Conservation (phyloP, 1,284 basidiomycete genomes). For the Austropuccinia psidii region DNA sequence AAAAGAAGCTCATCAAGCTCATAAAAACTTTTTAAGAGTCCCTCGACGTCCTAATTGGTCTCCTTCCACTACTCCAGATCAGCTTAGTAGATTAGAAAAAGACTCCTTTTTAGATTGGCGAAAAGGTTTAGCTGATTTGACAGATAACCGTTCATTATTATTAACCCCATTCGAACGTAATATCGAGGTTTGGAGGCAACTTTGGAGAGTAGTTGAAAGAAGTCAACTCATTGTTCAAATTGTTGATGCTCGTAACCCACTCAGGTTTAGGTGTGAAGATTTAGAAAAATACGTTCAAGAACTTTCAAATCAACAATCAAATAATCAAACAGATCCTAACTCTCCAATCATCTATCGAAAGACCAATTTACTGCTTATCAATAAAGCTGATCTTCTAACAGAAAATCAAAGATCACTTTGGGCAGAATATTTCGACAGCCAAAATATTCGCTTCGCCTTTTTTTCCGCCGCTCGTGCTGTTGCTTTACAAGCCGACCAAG, state of each 20-base stretch:
- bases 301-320: constrained; percentile 37
- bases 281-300: constrained; percentile 70
- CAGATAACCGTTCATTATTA: constrained; percentile 64
- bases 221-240: constrained; percentile 92
- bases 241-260: constrained; percentile 86
- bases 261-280: constrained; percentile 84
- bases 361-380: constrained; percentile 76
- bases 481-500: constrained; percentile 55
- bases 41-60: constrained; percentile 77
- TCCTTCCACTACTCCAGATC: constrained; percentile 62
- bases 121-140: constrained; percentile 75
- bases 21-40: constrained; percentile 66
- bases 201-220: constrained; percentile 89
- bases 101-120: constrained; percentile 85
- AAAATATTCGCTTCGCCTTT: constrained; percentile 79
- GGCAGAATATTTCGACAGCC: constrained; percentile 86
- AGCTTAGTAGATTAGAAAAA: constrained; percentile 79
- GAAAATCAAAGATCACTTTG: constrained; percentile 69
- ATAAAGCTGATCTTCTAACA: constrained; percentile 91
- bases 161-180: constrained; percentile 93
- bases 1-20: constrained; percentile 62
- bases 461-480: constrained; percentile 89
- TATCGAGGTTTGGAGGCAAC: constrained; percentile 89
- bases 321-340: not conserved
- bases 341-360: constrained; percentile 53